Conservation (phyloP, 805 yeast species). For the Schwanniomyces pseudopolymorphus region DNA sequence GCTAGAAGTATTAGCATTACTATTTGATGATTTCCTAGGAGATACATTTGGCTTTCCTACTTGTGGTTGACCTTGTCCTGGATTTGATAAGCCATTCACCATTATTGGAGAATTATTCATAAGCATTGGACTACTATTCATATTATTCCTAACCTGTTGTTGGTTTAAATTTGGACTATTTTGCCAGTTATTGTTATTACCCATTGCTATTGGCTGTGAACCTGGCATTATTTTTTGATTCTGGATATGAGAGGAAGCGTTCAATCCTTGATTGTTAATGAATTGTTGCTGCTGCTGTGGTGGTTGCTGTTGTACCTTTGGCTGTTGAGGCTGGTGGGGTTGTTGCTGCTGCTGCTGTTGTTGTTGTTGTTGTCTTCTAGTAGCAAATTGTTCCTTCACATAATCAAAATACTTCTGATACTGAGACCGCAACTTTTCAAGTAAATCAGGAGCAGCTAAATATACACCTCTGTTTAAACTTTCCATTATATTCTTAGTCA, state of each 20-base stretch:
- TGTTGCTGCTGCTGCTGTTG: slow-evolving; percentile 24
- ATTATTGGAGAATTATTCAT: slow-evolving; percentile 17
- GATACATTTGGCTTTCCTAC: slow-evolving; percentile 8
- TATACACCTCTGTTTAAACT: slow-evolving; percentile 62
- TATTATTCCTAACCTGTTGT: slow-evolving; percentile 7
- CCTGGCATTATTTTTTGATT: slow-evolving; percentile 2
- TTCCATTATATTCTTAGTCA: slow-evolving; percentile 76
- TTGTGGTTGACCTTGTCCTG: slow-evolving; percentile 6
- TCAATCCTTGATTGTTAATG: slow-evolving; percentile 3
- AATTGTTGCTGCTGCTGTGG: slow-evolving; percentile 9
- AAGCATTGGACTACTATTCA: slow-evolving; percentile 27
- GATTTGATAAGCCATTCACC: slow-evolving; percentile 11
- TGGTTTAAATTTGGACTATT: slow-evolving; percentile 3
- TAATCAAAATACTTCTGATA: slow-evolving; percentile 72
- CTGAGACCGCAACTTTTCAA: slow-evolving; percentile 69
- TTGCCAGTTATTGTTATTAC: slow-evolving; percentile 13
- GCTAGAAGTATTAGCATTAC: slow-evolving; percentile 3
- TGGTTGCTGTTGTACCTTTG: slow-evolving; percentile 8
- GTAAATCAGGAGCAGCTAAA: slow-evolving; percentile 69
- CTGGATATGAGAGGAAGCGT: slow-evolving; percentile 3
- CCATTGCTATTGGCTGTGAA: slow-evolving; percentile 6
- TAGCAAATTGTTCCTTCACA: slow-evolving; percentile 61
- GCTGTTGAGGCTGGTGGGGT: slow-evolving; percentile 7
- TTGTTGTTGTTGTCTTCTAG: slow-evolving; percentile 36
- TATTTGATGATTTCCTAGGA: slow-evolving; percentile 8